These are phyloP conservation scores for Osmanthus fragrans DNA, from an alignment of 257 asterid genomes.

Conservation along the genomic window DNA sequence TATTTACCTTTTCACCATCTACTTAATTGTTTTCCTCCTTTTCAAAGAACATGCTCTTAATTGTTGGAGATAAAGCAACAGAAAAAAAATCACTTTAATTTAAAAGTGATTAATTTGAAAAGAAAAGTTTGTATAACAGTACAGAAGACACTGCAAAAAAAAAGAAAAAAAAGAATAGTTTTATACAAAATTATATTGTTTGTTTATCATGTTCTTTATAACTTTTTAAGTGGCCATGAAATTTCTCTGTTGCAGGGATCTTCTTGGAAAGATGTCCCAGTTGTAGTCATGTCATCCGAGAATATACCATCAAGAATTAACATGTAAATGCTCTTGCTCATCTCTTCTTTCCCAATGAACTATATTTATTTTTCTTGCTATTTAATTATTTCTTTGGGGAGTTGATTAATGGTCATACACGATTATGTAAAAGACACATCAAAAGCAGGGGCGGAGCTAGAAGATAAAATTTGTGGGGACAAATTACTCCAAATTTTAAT, in stretches of 20 bases:
- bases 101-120: not conserved
- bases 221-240: not conserved
- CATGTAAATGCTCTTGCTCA: constrained; percentile 30
- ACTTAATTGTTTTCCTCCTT: not conserved
- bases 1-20: not conserved
- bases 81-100: not conserved
- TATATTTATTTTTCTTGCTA: no score
- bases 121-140: not conserved
- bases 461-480: no score
- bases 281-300: constrained; percentile 65
- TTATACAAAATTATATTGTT: not conserved
- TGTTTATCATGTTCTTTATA: not conserved
- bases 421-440: no score
- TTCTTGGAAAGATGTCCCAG: constrained; percentile 60
- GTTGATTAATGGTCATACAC: no score
- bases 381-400: no score
- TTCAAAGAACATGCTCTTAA: not conserved
- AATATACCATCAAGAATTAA: constrained; percentile 59
- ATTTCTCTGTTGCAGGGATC: constrained; percentile 39
- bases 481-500: no score
- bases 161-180: not conserved
- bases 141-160: not conserved
- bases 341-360: not conserved
- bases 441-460: no score
- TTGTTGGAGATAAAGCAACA: not conserved